Conservation (phyloP, 345 rosid genomes). For the Corymbia maculata region DNA sequence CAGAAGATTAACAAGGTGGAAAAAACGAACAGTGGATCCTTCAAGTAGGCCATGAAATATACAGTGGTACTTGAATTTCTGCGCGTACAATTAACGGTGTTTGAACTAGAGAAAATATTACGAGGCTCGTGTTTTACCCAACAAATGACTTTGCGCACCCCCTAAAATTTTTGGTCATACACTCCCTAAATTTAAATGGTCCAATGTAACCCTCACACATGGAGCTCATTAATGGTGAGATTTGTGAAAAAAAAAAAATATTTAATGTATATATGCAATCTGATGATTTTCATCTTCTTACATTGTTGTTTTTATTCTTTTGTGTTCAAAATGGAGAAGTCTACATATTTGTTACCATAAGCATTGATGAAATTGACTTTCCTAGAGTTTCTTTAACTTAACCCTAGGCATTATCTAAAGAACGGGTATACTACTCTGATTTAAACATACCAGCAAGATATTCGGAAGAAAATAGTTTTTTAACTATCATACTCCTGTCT, state of each 20-base stretch:
- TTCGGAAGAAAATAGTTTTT: too few species aligned
- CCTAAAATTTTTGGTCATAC: not conserved
- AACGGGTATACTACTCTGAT: not conserved
- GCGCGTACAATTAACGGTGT: not conserved
- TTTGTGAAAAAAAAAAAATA: not conserved
- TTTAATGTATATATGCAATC: not conserved
- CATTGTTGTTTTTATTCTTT: not conserved
- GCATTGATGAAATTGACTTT: not conserved
- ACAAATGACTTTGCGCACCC: not conserved
- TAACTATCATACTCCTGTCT: not conserved
- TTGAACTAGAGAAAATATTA: not conserved
- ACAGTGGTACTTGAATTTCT: not conserved
- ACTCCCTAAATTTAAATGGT: not conserved
- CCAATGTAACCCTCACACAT: not conserved
- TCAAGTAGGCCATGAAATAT: not conserved
- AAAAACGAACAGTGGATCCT: not conserved
- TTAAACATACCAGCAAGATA: not conserved
- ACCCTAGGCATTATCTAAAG: too few species aligned
- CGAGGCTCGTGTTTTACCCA: too few species aligned
- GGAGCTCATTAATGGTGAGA: not conserved
- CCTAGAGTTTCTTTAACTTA: not conserved
- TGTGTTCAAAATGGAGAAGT: not conserved
- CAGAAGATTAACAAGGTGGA: not conserved
- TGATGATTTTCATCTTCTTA: not conserved
- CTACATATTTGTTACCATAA: too few species aligned